A percentile compares a stretch with the other conserved stretches of the same genome.
Conservation (phyloP, 1,139 yeast genomes). For the Debaryomyces udenii region DNA sequence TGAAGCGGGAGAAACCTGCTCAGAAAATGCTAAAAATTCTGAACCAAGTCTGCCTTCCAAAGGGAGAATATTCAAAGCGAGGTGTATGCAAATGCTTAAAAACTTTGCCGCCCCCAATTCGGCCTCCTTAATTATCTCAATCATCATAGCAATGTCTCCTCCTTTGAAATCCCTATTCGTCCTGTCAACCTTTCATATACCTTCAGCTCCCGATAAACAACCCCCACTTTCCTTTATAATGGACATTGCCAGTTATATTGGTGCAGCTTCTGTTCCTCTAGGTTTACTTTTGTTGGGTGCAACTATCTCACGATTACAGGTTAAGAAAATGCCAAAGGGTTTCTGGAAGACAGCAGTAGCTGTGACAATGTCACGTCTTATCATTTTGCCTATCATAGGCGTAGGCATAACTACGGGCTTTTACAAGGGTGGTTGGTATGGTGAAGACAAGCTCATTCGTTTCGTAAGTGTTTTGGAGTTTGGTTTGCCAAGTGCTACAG, state of each 20-base stretch:
- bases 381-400: constrained; percentile 47
- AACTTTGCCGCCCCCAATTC: constrained; percentile 77
- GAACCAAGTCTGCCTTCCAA: not conserved
- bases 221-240: constrained; percentile 85
- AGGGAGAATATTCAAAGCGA: constrained; percentile 13
- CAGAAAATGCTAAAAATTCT: constrained; percentile 7
- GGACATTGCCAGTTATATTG: constrained; percentile 78
- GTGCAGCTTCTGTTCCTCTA: constrained; percentile 86
- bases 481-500: constrained; percentile 86
- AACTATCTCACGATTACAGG: constrained; percentile 72
- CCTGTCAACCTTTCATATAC: constrained; percentile 31
- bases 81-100: constrained; percentile 29
- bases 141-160: constrained; percentile 79
- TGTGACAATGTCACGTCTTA: constrained; percentile 37
- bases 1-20: constrained; percentile 14
- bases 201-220: constrained; percentile 76
- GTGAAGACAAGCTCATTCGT: constrained; percentile 51
- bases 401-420: constrained; percentile 50
- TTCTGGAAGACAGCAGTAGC: constrained; percentile 64
- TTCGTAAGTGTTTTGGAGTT: constrained; percentile 76
- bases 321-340: constrained; percentile 63
- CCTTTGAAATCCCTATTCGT: constrained; percentile 84
- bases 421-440: constrained; percentile 49
- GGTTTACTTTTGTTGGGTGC: constrained; percentile 85
- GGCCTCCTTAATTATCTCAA: constrained; percentile 59